Percentiles rank a stretch among this genome's conserved stretches.
Evolutionary conservation across 148 eudicot genomes (phyloP).

Genomic region (Rheum nobile): DNA sequence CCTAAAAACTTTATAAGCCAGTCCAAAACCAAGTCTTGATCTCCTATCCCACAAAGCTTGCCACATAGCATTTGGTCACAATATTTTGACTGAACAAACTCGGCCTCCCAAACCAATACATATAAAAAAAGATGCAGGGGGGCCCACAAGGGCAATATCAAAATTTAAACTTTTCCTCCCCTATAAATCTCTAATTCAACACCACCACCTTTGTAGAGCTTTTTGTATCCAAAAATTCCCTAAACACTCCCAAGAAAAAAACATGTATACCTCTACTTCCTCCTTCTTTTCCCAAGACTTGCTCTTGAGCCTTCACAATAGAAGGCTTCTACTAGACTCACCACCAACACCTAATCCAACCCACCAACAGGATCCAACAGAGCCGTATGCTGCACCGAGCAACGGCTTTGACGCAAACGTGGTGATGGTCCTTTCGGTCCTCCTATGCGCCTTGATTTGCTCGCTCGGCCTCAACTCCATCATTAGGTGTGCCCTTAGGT

Average conservation of each 20-base stretch:
- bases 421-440: slow-evolving; percentile 77
- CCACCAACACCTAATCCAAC: slow-evolving; percentile 20
- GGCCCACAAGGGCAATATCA: background rate
- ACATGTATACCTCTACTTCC: slow-evolving; percentile 27
- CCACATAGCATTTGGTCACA: too few species aligned
- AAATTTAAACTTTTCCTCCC: background rate
- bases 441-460: slow-evolving; percentile 76
- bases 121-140: background rate
- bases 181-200: background rate
- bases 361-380: slow-evolving; percentile 18
- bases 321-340: slow-evolving; percentile 43
- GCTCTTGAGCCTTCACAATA: slow-evolving; percentile 15
- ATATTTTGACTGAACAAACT: background rate
- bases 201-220: background rate
- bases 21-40: background rate
- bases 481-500: slow-evolving; percentile 60
- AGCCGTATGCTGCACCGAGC: slow-evolving; percentile 21
- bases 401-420: slow-evolving; percentile 65
- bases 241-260: background rate
- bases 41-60: background rate
- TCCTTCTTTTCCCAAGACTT: slow-evolving; percentile 35
- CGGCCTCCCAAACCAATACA: background rate
- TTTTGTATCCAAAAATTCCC: background rate
- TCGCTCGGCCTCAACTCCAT: slow-evolving; percentile 69
- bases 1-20: background rate